A percentile compares a stretch with the other conserved stretches of the same genome.
phyloP scores from a whole-genome alignment of 208 protist species.

The Leptomonas seymouri region DNA sequence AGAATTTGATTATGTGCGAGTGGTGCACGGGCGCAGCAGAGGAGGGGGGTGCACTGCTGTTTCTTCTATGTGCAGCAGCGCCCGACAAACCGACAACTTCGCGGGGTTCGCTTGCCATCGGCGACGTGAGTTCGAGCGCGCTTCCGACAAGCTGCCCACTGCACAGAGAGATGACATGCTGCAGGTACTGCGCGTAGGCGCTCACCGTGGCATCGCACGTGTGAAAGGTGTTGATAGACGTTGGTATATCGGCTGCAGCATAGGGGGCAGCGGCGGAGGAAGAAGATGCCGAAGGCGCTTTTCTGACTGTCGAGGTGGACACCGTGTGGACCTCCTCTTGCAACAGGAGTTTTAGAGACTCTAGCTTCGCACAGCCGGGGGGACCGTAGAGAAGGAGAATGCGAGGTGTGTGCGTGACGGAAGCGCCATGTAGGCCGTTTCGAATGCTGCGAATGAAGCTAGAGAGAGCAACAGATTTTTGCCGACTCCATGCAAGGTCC shows the following conservation, averaged over 20 bases:
- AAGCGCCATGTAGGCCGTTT: neutral
- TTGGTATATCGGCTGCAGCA: neutral
- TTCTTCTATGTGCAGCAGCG: neutral
- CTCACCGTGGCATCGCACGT: conserved; percentile 34
- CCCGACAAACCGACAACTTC: neutral
- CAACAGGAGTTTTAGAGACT: conserved; percentile 54
- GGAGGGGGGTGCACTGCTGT: too few species aligned
- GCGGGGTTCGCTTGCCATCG: neutral
- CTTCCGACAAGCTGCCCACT: conserved; percentile 27
- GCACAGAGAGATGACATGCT: conserved; percentile 25
- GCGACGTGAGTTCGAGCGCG: conserved; percentile 8
- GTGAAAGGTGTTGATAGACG: conserved; percentile 33
- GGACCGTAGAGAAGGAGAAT: conserved; percentile 79
- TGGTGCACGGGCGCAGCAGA: conserved; percentile 5
- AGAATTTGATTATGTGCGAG: conserved; percentile 63
- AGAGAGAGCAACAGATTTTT: conserved; percentile 62
- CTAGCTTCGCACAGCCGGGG: conserved; percentile 77
- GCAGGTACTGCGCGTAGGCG: conserved; percentile 34
- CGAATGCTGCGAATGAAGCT: conserved; percentile 25
- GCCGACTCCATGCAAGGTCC: conserved; percentile 74
- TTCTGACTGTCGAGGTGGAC: neutral
- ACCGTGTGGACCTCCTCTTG: conserved; percentile 11
- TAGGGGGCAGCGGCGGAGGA: neutral
- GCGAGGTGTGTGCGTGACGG: conserved; percentile 19
- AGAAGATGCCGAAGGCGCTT: neutral